These are phyloP conservation scores for Neurospora tetrasperma DNA, from an alignment of 495 filamentous ascomycete genomes.

Conservation along the genomic window DNA sequence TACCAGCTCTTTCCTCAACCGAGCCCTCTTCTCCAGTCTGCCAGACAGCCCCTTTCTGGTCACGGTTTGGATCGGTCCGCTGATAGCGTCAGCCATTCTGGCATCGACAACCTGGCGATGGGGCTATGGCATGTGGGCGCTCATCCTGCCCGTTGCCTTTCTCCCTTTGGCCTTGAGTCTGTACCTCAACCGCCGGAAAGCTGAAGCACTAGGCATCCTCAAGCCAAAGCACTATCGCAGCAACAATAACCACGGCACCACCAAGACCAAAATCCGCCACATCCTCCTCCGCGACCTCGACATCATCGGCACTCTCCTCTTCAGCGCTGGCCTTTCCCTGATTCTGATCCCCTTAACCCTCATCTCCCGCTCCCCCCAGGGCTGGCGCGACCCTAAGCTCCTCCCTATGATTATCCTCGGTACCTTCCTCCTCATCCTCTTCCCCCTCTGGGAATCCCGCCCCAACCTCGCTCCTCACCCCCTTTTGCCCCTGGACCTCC, in stretches of 20 bases:
- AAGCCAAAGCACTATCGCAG: conserved; percentile 13
- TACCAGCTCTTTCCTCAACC: conserved; percentile 51
- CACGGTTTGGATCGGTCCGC: conserved; percentile 44
- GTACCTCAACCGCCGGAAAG: conserved; percentile 44
- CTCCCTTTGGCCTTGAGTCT: conserved; percentile 42
- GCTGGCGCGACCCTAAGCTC: conserved; percentile 43
- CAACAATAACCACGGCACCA: background rate
- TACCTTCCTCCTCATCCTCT: conserved; percentile 41
- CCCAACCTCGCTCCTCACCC: conserved; percentile 42
- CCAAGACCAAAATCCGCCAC: conserved; percentile 19
- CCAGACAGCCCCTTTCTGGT: conserved; percentile 51
- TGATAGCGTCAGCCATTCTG: conserved; percentile 34
- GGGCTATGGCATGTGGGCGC: conserved; percentile 49
- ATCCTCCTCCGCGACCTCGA: conserved; percentile 50
- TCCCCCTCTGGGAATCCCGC: conserved; percentile 47
- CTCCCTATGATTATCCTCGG: conserved; percentile 50
- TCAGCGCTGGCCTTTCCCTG: conserved; percentile 47
- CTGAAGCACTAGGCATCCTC: conserved; percentile 29
- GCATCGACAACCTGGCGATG: conserved; percentile 46
- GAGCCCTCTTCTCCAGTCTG: conserved; percentile 51
- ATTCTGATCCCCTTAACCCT: conserved; percentile 57
- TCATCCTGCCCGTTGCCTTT: conserved; percentile 45
- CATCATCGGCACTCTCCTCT: conserved; percentile 42
- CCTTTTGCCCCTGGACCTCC: conserved; percentile 49
- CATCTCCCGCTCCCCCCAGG: conserved; percentile 32